A percentile compares a stretch with the other conserved stretches of the same genome.
Evolutionary conservation across 371 early-diverging fungal genomes (phyloP).

Genomic region (Mucor piriformis): DNA sequence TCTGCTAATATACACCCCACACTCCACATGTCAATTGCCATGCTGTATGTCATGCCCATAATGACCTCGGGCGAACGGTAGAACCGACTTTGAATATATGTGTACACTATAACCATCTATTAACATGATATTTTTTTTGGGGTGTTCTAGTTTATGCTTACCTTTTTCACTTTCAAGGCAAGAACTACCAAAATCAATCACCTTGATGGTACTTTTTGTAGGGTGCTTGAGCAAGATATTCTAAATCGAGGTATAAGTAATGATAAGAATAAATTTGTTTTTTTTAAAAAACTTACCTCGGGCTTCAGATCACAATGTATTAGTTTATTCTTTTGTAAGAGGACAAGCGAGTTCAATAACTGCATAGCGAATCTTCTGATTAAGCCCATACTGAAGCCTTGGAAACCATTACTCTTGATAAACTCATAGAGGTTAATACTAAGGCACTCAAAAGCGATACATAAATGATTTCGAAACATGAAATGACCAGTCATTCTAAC

Average conservation of each 20-base stretch:
- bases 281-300: constrained; percentile 48
- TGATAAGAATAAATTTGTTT: not conserved
- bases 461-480: constrained; percentile 84
- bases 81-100: constrained; percentile 96
- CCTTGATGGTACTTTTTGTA: constrained; percentile 72
- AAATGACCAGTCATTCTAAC: constrained; percentile 86
- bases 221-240: constrained; percentile 69
- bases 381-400: constrained; percentile 73
- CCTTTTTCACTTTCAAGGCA: constrained; percentile 72
- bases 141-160: constrained; percentile 5
- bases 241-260: constrained; percentile 8
- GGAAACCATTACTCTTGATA: constrained; percentile 80
- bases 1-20: constrained; percentile 98
- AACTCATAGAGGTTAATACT: constrained; percentile 90
- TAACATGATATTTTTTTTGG: too few relatives aligned
- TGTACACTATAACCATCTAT: constrained; percentile 63
- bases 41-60: constrained; percentile 78
- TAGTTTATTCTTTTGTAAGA: constrained; percentile 67
- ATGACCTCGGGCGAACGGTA: constrained; percentile 98
- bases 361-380: constrained; percentile 75
- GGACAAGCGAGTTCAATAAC: constrained; percentile 70
- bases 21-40: constrained; percentile 98
- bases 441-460: constrained; percentile 89
- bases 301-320: constrained; percentile 95
- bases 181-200: constrained; percentile 93